A percentile compares a stretch with the other conserved stretches of the same genome.
Conservation (phyloP, 116 monocot species). For the Papilionanthe hybrid region DNA sequence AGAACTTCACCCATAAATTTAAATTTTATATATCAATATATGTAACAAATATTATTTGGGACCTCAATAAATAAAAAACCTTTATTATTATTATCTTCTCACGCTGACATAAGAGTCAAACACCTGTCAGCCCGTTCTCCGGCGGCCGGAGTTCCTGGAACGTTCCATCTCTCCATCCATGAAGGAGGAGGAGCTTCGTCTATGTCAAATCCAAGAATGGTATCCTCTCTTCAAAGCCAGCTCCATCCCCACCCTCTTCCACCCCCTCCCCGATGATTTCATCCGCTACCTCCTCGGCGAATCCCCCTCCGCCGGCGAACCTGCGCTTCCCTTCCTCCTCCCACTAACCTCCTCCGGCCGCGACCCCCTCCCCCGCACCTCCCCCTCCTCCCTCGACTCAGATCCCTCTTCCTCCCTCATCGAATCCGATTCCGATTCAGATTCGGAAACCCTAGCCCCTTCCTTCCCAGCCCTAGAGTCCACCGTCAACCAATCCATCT, state of each 20-base stretch:
- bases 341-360: constrained; percentile 30
- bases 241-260: constrained; percentile 63
- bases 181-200: constrained; percentile 45
- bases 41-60: too few relatives aligned
- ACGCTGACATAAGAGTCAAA: too few relatives aligned
- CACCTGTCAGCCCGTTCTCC: neutral
- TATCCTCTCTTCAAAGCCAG: constrained; percentile 52
- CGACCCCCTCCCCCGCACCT: constrained; percentile 37
- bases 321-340: constrained; percentile 46
- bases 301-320: neutral
- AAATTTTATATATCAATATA: too few relatives aligned
- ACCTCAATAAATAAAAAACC: too few relatives aligned
- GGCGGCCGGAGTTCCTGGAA: neutral
- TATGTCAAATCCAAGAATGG: constrained; percentile 77
- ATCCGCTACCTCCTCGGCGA: constrained; percentile 51
- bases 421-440: constrained; percentile 7
- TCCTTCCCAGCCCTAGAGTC: constrained; percentile 60
- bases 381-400: neutral
- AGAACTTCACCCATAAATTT: too few relatives aligned
- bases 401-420: constrained; percentile 12
- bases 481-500: constrained; percentile 35
- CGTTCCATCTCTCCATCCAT: neutral
- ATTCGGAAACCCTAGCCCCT: constrained; percentile 18
- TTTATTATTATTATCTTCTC: too few relatives aligned
- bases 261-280: constrained; percentile 42